Evolutionary conservation across 768 basidiomycete species (phyloP), one percentile per base, ranked within the genome.

Genomic region (Rhodotorula babjevae): DNA sequence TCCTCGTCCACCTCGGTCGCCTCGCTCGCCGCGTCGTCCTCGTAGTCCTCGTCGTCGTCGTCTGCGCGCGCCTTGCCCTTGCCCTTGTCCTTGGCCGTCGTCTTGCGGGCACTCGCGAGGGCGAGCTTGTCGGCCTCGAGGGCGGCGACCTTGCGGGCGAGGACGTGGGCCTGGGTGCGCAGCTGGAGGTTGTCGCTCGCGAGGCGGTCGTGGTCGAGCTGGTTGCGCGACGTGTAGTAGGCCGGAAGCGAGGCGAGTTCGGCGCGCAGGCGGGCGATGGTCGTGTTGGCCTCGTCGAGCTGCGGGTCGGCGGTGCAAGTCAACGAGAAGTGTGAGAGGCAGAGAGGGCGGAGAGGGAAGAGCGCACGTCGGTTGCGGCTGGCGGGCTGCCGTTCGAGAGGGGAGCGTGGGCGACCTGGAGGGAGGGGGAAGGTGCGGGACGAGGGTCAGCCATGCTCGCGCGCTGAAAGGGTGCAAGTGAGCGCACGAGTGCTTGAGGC

Each of bases 121-220:
- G 44, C 44, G 44, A 12, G 44, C 44, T 46, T 36, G 36, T 36
- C 44, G 18, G 44, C 66, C 15, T 33, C 42, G 16, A 27, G 21
- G 21, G 23, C 33, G 23, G 61, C 63, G n/a, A 76, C 44, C 63
- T 74, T 76, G 33, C 60, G 31, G 12, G 75, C 65, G 23, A 76
- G 55, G 2, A 52, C 68, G 14, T 29, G 23, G 23, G 75, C 59
- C 42, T 70, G 68, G 12, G 21, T n/a, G 4, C 23, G 27, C 16
- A 76, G 47, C 29, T 68, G 63, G 1, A 58, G 53, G 23, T 55
- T 67, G 42, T 76, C 75, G 36, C 42, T 57, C 33, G 42, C 29
- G 14, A 63, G 29, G 25, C 67, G 59, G 2, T 49, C 63, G 18
- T 42, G 25, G 7, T 71, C 74, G 69, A 68, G 14, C 16, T 64